Conservation (phyloP, 1,284 basidiomycete species). For the Cryptococcus wingfieldii region DNA sequence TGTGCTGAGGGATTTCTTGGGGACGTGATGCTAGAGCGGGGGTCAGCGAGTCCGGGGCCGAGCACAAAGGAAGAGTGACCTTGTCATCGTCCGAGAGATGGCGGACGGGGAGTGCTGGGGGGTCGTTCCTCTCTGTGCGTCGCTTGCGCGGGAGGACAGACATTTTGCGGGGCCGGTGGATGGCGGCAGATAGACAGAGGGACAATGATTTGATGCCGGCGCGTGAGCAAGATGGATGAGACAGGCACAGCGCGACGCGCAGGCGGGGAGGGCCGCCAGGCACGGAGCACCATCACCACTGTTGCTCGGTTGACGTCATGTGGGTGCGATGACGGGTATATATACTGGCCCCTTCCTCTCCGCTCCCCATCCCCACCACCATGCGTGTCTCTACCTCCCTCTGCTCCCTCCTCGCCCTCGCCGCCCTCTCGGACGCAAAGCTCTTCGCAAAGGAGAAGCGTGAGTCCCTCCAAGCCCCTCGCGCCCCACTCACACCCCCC, state of each 20-base stretch:
- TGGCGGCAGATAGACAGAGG: constrained; percentile 8
- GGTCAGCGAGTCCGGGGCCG: neutral
- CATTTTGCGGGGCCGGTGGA: constrained; percentile 2
- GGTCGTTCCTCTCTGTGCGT: constrained; percentile 16
- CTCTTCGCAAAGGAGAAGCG: constrained; percentile 44
- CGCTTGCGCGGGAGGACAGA: constrained; percentile 20
- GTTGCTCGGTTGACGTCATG: too few species aligned
- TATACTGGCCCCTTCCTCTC: neutral
- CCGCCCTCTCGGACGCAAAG: constrained; percentile 35
- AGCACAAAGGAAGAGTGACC: constrained; percentile 11
- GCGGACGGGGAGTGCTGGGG: constrained; percentile 17
- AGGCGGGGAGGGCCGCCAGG: too few species aligned
- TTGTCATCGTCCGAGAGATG: constrained; percentile 23
- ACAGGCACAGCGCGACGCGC: neutral
- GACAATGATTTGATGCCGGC: neutral
- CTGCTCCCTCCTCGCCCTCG: constrained; percentile 27
- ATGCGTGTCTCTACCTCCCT: constrained; percentile 32
- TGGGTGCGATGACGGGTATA: neutral
- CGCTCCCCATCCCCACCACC: constrained; percentile 4
- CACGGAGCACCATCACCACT: too few species aligned
- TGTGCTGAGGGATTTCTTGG: neutral
- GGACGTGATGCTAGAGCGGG: neutral
- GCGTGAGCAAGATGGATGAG: neutral
- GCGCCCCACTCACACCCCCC: constrained; percentile 7
- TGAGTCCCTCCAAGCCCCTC: constrained; percentile 18